Base-by-base conservation (phyloP, 208 protist genomes). In the Leishmania turanica region DNA sequence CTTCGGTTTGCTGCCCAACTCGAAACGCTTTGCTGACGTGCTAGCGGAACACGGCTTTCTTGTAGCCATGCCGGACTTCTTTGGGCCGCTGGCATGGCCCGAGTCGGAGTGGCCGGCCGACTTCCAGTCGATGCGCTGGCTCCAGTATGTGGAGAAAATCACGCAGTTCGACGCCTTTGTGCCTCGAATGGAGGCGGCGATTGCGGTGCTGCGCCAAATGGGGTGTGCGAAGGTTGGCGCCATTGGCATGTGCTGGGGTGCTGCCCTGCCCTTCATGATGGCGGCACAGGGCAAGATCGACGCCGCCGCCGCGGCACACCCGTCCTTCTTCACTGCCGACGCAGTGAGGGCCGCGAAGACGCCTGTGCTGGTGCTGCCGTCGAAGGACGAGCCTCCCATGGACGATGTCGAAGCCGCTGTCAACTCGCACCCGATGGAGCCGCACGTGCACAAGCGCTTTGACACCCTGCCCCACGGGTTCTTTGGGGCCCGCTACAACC, bases 241-340 rank as follows among this genome's bases (percentile, higher is more conserved):
- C 2, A 66, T 92, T 3, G 92, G 90, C 42, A 84, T 92, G 77
- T 95, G 92, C 89, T 95, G 92, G 89, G 92, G 92, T 3, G 76
- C 84, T 9, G 17, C 40, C 40, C 58, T 91, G 49, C 34, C 84
- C 1, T 81, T 93, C 47, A 54, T 79, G 19, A 68, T 90, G 17
- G 77, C 80, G 6, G 82, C 31, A 27, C 79, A 86, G 7, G 58
- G 80, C 24, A 54, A 82, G 58, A 73, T 88, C 37, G 88, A 92
- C 47, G 85, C 84, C 24, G 83, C 82, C 2, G 81, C 80, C 31
- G 69, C 83, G 21, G 80, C 89, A 0, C 92, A 95, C 66, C 87
- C 92, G 4, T 83, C 85, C 2, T 84, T 83, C 66, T 77, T 92
- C 51, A 84, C 45, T 9, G 24, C 69, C 0, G 65, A 60, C 1